Conservation (phyloP, 2,329 filamentous ascomycete genomes). For the Hymenotorrendiella dingleyae region DNA sequence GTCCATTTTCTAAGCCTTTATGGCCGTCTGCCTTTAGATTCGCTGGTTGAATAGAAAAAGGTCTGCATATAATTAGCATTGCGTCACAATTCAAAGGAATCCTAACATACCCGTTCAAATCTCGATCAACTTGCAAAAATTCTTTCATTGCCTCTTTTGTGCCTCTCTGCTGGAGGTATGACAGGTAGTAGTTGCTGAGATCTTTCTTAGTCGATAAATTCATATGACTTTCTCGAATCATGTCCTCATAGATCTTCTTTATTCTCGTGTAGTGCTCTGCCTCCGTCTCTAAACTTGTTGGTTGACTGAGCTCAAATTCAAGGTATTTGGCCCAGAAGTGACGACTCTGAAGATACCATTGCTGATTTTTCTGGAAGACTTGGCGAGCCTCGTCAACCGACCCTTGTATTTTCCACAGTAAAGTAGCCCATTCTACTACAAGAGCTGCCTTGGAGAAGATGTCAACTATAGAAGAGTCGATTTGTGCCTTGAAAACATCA, state of each 20-base stretch:
- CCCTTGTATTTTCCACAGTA: slow-evolving; percentile 85
- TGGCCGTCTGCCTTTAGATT: slow-evolving; percentile 32
- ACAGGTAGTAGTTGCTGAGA: slow-evolving; percentile 71
- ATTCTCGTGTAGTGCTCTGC: slow-evolving; percentile 64
- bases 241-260: slow-evolving; percentile 70
- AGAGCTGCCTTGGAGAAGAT: slow-evolving; percentile 79
- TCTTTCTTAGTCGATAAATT: slow-evolving; percentile 63
- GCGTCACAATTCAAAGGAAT: background rate
- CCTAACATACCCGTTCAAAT: slow-evolving; percentile 70
- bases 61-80: slow-evolving; percentile 29
- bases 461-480: slow-evolving; percentile 66
- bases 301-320: slow-evolving; percentile 81
- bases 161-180: slow-evolving; percentile 77
- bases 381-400: slow-evolving; percentile 74
- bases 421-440: slow-evolving; percentile 79
- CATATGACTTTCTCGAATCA: slow-evolving; percentile 68
- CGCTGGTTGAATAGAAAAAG: slow-evolving; percentile 36
- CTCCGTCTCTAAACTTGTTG: slow-evolving; percentile 60
- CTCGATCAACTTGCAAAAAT: slow-evolving; percentile 75
- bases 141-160: slow-evolving; percentile 79
- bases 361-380: slow-evolving; percentile 74
- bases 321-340: slow-evolving; percentile 90
- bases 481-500: slow-evolving; percentile 72
- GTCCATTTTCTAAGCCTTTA: slow-evolving; percentile 38
- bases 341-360: slow-evolving; percentile 78